A percentile compares a stretch with the other conserved stretches of the same genome.
Conservation (phyloP, 2,329 filamentous ascomycete genomes). For the Hypocreales sp. region DNA sequence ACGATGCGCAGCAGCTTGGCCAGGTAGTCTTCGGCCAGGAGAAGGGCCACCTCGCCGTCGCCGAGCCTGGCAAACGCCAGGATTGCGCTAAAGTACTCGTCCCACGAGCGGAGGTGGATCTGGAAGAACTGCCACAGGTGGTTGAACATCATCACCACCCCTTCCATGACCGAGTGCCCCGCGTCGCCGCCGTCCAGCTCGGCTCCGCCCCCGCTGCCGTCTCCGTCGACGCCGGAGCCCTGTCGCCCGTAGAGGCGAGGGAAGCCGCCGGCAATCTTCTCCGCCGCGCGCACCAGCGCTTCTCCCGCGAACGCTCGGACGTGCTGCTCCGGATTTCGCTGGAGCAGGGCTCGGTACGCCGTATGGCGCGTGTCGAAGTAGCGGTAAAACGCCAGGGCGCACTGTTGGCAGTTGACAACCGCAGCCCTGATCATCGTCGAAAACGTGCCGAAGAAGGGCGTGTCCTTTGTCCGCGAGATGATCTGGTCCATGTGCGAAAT, state of each 20-base stretch:
- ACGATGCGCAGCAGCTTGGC: conserved; percentile 42
- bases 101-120: conserved; percentile 49
- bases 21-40: conserved; percentile 49
- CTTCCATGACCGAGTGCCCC: conserved; percentile 11
- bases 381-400: conserved; percentile 41
- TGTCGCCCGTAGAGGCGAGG: conserved; percentile 29
- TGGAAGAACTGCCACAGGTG: conserved; percentile 50
- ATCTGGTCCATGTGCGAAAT: conserved; percentile 62
- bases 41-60: conserved; percentile 34
- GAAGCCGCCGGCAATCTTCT: conserved; percentile 31
- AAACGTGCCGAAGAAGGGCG: conserved; percentile 44
- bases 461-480: conserved; percentile 54
- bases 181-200: conserved; percentile 1
- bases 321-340: conserved; percentile 39
- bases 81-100: conserved; percentile 61
- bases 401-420: conserved; percentile 30
- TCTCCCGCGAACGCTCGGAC: conserved; percentile 38
- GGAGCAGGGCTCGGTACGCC: conserved; percentile 47
- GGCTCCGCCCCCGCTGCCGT: conserved; percentile 16
- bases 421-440: conserved; percentile 31
- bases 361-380: conserved; percentile 43
- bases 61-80: conserved; percentile 50
- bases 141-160: conserved; percentile 31
- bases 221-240: conserved; percentile 3
- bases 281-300: conserved; percentile 36